Evolutionary conservation across 768 basidiomycete genomes (phyloP).

Genomic region (Suillus subaureus): DNA sequence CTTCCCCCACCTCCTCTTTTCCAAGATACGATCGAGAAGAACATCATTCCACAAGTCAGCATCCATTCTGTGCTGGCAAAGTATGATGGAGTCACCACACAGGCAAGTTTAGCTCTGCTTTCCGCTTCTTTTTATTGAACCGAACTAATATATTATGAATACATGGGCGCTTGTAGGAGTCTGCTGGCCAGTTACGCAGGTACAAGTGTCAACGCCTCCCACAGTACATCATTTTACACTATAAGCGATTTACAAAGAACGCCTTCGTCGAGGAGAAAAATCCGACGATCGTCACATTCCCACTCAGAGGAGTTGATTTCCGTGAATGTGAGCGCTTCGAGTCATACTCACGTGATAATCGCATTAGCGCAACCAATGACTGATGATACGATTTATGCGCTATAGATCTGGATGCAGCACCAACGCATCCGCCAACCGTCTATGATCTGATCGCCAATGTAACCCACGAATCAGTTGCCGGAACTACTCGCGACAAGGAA

Average conservation of each 20-base stretch:
- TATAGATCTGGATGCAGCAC: conserved; percentile 77
- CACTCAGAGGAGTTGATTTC: conserved; percentile 90
- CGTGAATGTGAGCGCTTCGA: conserved; percentile 70
- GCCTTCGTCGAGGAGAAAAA: conserved; percentile 98
- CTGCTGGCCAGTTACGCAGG: conserved; percentile 77
- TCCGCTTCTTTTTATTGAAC: conserved; percentile 14
- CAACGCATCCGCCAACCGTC: conserved; percentile 58
- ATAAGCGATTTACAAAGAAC: conserved; percentile 97
- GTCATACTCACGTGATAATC: conserved; percentile 24
- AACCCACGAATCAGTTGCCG: conserved; percentile 91
- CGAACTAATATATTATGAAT: conserved; percentile 12
- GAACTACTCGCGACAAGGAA: conserved; percentile 92
- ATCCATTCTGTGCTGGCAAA: conserved; percentile 89
- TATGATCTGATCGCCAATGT: conserved; percentile 98
- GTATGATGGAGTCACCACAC: conserved; percentile 90
- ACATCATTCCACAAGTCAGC: conserved; percentile 97
- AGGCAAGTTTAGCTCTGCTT: conserved; percentile 50
- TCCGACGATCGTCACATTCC: conserved; percentile 98
- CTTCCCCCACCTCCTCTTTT: conserved; percentile 97
- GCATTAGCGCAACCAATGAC: conserved; percentile 29
- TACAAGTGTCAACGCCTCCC: conserved; percentile 91
- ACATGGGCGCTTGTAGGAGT: conserved; percentile 57
- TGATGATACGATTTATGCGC: conserved; percentile 20
- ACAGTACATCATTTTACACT: conserved; percentile 90
- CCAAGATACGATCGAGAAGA: conserved; percentile 95